phyloP scores from a whole-genome alignment of 129 eudicot genomes.

The Scalesia atractyloides region DNA sequence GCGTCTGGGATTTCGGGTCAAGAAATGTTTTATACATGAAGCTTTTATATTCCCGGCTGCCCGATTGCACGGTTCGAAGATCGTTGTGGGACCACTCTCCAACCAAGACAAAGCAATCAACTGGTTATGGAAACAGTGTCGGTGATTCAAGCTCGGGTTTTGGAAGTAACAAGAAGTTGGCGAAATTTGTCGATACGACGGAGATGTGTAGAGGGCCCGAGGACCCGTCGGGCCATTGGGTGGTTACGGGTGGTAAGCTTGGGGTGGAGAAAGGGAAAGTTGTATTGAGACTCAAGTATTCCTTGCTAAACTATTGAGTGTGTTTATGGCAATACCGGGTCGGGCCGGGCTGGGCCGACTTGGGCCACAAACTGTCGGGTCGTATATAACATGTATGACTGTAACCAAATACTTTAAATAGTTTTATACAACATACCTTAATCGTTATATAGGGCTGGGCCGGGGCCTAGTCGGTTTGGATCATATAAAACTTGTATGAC shows the following conservation, averaged over 20 bases:
- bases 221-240: constrained; percentile 71
- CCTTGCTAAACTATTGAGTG: constrained; percentile 56
- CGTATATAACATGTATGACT: no score
- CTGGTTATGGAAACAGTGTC: background rate
- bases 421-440: background rate
- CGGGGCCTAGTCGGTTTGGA: no score
- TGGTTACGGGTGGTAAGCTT: constrained; percentile 74
- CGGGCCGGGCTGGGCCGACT: constrained; percentile 6
- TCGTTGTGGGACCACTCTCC: constrained; percentile 75
- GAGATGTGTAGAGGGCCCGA: constrained; percentile 65
- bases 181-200: constrained; percentile 55
- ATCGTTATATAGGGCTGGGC: no score
- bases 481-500: background rate
- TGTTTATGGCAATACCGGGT: constrained; percentile 19
- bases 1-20: constrained; percentile 82
- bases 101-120: constrained; percentile 18
- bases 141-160: constrained; percentile 44
- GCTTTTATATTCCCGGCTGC: constrained; percentile 58
- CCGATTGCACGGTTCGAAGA: constrained; percentile 59
- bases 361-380: background rate
- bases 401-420: no score
- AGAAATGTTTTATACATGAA: constrained; percentile 72
- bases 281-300: constrained; percentile 69
- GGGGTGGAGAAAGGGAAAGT: constrained; percentile 80
- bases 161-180: constrained; percentile 50